phyloP scores from a whole-genome alignment of 352 stramenopile genomes.

The Globisporangium cederbergense region DNA sequence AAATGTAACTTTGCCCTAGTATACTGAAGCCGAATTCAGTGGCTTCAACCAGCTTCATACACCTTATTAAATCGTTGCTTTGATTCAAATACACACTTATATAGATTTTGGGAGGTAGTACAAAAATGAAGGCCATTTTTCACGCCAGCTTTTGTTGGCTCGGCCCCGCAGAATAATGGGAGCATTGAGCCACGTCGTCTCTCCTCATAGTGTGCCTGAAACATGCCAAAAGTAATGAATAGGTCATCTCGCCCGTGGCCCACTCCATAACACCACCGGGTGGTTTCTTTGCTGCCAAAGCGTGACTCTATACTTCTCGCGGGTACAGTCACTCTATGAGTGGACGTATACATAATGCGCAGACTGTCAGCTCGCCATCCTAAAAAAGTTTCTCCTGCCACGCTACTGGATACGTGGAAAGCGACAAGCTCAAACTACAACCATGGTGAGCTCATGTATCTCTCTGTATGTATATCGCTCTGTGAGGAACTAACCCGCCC shows the following conservation, averaged over 20 bases:
- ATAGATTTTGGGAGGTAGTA: too few relatives aligned
- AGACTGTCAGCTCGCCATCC: background rate
- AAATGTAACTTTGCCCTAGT: too few relatives aligned
- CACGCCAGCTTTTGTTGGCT: background rate
- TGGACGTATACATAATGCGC: constrained; percentile 21
- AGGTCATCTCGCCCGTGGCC: constrained; percentile 21
- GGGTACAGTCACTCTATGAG: constrained; percentile 2
- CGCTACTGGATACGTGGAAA: constrained; percentile 2
- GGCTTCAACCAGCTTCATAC: too few relatives aligned
- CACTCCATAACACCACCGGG: background rate
- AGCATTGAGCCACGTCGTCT: background rate
- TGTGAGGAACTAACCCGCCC: background rate
- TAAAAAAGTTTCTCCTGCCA: background rate
- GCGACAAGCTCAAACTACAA: constrained; percentile 1
- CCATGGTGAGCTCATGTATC: background rate
- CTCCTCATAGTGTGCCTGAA: background rate
- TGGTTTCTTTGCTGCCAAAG: constrained; percentile 11
- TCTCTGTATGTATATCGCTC: background rate
- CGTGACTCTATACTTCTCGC: constrained; percentile 18
- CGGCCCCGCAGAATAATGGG: constrained; percentile 4
- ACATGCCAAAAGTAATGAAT: rapidly evolving
- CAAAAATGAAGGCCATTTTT: background rate
- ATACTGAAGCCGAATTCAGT: too few relatives aligned
- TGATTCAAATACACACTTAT: too few relatives aligned
- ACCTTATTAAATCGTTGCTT: too few relatives aligned